Evolutionary conservation across 208 protist genomes (phyloP).

Genomic region (Herpetomonas samuelpessoai): DNA sequence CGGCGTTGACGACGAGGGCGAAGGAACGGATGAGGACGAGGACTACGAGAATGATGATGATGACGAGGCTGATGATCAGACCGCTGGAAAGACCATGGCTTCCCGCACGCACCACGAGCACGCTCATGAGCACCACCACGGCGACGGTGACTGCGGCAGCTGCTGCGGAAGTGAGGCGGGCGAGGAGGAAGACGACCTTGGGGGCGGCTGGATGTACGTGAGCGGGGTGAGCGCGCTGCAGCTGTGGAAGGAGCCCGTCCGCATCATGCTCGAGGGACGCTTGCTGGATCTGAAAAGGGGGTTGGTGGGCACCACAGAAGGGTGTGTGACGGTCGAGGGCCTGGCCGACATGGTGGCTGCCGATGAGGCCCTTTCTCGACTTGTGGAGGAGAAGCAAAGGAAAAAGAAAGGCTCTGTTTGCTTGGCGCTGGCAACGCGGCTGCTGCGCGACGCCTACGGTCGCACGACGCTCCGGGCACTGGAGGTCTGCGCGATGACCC

Average conservation of each 20-base stretch:
- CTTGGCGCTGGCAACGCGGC: constrained; percentile 26
- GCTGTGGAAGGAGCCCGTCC: constrained; percentile 38
- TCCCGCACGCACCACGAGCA: constrained; percentile 18
- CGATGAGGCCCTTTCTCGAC: constrained; percentile 14
- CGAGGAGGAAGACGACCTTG: constrained; percentile 14
- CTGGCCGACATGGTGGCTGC: constrained; percentile 25
- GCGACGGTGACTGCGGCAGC: constrained; percentile 11
- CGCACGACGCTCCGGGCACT: constrained; percentile 38
- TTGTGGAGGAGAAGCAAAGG: constrained; percentile 13
- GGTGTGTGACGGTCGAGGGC: constrained; percentile 43
- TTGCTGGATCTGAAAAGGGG: constrained; percentile 35
- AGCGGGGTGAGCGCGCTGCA: constrained; percentile 46
- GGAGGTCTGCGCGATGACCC: constrained; percentile 47
- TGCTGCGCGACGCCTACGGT: constrained; percentile 42
- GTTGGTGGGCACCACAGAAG: constrained; percentile 74
- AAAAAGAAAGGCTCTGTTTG: constrained; percentile 13
- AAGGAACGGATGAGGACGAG: constrained; percentile 3
- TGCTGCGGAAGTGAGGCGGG: constrained; percentile 11
- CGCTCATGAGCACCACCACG: constrained; percentile 15
- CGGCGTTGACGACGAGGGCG: constrained; percentile 33
- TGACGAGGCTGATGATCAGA: constrained; percentile 20
- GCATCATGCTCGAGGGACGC: constrained; percentile 64
- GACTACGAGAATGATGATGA: constrained; percentile 5
- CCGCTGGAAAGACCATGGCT: constrained; percentile 18
- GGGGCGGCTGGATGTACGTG: constrained; percentile 20